Evolutionary conservation across 2,329 filamentous ascomycete genomes (phyloP).

Genomic region (Arthrobotrys megalospora): DNA sequence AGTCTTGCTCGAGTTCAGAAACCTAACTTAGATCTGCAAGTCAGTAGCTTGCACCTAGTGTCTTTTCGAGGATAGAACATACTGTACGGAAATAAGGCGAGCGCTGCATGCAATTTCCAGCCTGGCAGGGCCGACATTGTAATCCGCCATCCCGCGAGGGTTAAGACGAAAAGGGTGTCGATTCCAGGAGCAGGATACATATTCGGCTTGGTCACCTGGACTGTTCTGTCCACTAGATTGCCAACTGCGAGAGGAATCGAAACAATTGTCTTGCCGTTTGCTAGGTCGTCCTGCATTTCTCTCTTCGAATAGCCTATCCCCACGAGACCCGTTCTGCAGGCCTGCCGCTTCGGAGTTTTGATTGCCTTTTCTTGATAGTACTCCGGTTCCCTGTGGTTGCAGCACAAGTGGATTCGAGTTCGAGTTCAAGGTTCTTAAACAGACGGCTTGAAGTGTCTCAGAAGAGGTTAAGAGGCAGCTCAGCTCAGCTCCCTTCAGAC

Average conservation of each 20-base stretch:
- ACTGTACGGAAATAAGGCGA: not conserved
- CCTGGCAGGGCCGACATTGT: slow-evolving; percentile 34
- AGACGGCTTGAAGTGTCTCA: slow-evolving; percentile 3
- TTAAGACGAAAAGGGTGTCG: slow-evolving; percentile 29
- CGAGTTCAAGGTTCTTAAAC: slow-evolving; percentile 28
- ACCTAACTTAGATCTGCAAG: slow-evolving; percentile 44
- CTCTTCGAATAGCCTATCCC: slow-evolving; percentile 34
- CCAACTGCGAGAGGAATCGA: slow-evolving; percentile 28
- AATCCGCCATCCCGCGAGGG: slow-evolving; percentile 44
- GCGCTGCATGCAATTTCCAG: slow-evolving; percentile 19
- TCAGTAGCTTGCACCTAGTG: slow-evolving; percentile 14
- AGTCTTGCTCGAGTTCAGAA: slow-evolving; percentile 15
- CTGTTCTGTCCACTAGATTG: slow-evolving; percentile 21
- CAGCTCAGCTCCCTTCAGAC: slow-evolving; percentile 4
- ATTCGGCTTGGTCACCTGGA: slow-evolving; percentile 49
- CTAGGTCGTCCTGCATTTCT: slow-evolving; percentile 31
- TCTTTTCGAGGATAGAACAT: slow-evolving; percentile 5
- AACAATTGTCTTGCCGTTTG: slow-evolving; percentile 31
- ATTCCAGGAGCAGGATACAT: slow-evolving; percentile 38
- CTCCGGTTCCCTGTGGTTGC: slow-evolving; percentile 30
- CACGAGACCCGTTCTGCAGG: slow-evolving; percentile 24
- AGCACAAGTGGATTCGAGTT: slow-evolving; percentile 12
- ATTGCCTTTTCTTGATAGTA: slow-evolving; percentile 37
- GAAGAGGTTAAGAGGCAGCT: slow-evolving; percentile 13
- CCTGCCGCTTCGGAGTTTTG: slow-evolving; percentile 36